A percentile compares a stretch with the other conserved stretches of the same genome.
phyloP scores from a whole-genome alignment of 805 yeast species.

The Saturnispora ahearnii region DNA sequence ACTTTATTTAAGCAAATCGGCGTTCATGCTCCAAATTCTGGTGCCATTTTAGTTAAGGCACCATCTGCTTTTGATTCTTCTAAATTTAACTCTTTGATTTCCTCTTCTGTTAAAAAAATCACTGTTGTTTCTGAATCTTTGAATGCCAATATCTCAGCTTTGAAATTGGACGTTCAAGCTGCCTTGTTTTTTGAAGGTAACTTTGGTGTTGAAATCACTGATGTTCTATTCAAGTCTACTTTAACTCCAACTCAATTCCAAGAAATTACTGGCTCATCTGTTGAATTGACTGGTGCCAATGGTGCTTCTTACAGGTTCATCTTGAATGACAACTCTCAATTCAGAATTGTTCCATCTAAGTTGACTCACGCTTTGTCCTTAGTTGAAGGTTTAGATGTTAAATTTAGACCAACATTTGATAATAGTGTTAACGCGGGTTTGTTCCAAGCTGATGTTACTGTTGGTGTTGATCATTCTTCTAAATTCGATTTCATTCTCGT shows the following conservation, averaged over 20 bases:
- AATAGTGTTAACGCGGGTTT: conserved; percentile 66
- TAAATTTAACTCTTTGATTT: conserved; percentile 51
- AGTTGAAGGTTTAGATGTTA: conserved; percentile 42
- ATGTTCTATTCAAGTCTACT: conserved; percentile 33
- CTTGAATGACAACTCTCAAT: conserved; percentile 56
- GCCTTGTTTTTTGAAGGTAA: conserved; percentile 49
- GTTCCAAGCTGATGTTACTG: conserved; percentile 53
- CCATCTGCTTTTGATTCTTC: conserved; percentile 70
- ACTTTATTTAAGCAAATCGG: conserved; percentile 40
- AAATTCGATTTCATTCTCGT: conserved; percentile 58
- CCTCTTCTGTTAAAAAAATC: conserved; percentile 47
- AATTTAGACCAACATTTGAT: conserved; percentile 60
- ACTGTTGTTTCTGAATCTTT: conserved; percentile 57
- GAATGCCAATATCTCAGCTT: conserved; percentile 27
- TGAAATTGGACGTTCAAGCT: conserved; percentile 67
- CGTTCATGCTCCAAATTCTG: conserved; percentile 23
- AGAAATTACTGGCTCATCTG: conserved; percentile 8
- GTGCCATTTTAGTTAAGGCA: conserved; percentile 65
- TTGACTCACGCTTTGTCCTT: conserved; percentile 64
- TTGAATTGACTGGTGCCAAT: conserved; percentile 2
- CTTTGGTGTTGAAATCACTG: conserved; percentile 37
- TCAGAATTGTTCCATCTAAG: conserved; percentile 49
- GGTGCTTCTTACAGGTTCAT: conserved; percentile 45
- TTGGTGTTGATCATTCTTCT: conserved; percentile 33
- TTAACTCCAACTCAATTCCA: conserved; percentile 26